A percentile compares a stretch with the other conserved stretches of the same genome.
Conservation (phyloP, 1,284 basidiomycete species). For the Acaromyces ingoldii region DNA sequence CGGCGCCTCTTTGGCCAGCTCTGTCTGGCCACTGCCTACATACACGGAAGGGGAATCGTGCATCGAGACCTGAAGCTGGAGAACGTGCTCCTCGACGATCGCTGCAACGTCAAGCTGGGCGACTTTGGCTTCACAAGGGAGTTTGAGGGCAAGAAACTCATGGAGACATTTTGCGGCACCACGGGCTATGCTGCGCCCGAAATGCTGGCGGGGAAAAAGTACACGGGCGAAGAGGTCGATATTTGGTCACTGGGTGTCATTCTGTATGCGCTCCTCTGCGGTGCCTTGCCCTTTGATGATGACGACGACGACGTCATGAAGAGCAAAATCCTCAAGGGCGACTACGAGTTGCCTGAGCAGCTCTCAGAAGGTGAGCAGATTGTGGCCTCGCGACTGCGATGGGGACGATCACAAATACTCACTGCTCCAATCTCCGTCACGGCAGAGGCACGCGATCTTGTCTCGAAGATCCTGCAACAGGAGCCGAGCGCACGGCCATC, state of each 20-base stretch:
- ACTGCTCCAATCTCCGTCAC: no score
- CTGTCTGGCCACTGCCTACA: constrained; percentile 52
- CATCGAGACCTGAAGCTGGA: constrained; percentile 59
- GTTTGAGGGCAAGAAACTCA: constrained; percentile 72
- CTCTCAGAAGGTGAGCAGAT: constrained; percentile 71
- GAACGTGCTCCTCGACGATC: constrained; percentile 54
- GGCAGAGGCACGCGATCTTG: constrained; percentile 73
- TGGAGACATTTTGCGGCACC: constrained; percentile 96
- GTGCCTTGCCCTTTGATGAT: constrained; percentile 93
- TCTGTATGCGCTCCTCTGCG: constrained; percentile 85
- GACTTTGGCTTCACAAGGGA: constrained; percentile 97
- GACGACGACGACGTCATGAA: constrained; percentile 90
- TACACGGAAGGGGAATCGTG: constrained; percentile 53
- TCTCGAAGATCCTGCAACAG: constrained; percentile 71
- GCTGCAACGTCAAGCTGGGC: constrained; percentile 60
- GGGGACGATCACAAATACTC: no score
- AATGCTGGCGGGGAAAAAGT: constrained; percentile 83
- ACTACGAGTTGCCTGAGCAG: constrained; percentile 72
- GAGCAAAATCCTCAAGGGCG: constrained; percentile 75
- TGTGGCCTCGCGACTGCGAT: no score
- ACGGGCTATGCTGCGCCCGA: constrained; percentile 92
- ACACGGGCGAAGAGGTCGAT: constrained; percentile 92
- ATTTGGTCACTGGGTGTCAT: constrained; percentile 96
- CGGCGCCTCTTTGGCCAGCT: constrained; percentile 53
- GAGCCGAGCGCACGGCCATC: constrained; percentile 71